phyloP scores from a whole-genome alignment of 2,329 filamentous ascomycete genomes.

The Albophoma yamanashiensis region DNA sequence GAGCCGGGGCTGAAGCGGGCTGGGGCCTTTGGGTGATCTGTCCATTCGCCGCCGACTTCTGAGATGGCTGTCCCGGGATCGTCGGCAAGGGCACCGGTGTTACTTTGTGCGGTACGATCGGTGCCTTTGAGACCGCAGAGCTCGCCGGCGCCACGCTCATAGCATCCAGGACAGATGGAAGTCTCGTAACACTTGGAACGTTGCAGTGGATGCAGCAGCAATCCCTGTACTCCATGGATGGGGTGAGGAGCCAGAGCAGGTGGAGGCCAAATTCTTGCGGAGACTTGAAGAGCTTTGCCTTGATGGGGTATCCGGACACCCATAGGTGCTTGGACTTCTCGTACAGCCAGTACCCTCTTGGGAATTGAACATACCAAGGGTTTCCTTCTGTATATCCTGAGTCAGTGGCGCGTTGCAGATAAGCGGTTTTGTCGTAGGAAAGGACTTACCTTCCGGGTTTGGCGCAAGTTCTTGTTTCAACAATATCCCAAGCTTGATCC shows the following conservation, averaged over 20 bases:
- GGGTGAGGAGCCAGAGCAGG: conserved; percentile 38
- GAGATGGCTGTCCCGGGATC: conserved; percentile 19
- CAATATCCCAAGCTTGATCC: conserved; percentile 32
- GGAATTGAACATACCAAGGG: conserved; percentile 33
- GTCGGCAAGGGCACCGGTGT: conserved; percentile 26
- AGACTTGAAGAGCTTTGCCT: conserved; percentile 37
- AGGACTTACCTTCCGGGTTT: conserved; percentile 24
- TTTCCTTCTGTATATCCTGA: conserved; percentile 24
- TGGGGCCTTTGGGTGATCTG: neutral
- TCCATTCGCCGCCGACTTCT: conserved; percentile 18
- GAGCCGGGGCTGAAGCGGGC: conserved; percentile 1
- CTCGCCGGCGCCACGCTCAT: conserved; percentile 5
- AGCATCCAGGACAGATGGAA: conserved; percentile 1
- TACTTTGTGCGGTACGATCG: conserved; percentile 12
- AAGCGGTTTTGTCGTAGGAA: neutral
- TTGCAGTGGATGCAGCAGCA: conserved; percentile 43
- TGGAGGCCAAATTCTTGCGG: conserved; percentile 43
- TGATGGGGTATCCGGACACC: conserved; percentile 37
- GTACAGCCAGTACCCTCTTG: conserved; percentile 34
- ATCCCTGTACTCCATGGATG: conserved; percentile 34
- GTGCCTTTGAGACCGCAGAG: conserved; percentile 1
- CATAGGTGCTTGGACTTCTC: conserved; percentile 37
- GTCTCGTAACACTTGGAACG: conserved; percentile 15
- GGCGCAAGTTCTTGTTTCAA: conserved; percentile 33
- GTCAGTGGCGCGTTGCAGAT: neutral